Evolutionary conservation across 352 stramenopile species (phyloP).

Genomic region (Phytophthora megakarya): DNA sequence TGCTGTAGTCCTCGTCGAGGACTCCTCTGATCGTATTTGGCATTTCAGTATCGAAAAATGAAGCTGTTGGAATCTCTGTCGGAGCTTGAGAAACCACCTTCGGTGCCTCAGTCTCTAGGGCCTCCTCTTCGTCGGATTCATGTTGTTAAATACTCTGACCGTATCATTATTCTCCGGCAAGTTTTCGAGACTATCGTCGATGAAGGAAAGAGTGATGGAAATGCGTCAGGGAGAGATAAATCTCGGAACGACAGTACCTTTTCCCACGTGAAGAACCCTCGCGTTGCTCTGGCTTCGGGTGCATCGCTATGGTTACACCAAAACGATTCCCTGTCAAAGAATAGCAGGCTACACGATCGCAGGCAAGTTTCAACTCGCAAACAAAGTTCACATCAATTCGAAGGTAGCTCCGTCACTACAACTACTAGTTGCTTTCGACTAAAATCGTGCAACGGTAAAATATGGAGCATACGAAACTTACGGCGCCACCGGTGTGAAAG

Average conservation of each 20-base stretch:
- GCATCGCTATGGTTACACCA: too few relatives aligned
- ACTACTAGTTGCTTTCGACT: not conserved
- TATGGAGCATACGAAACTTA: slow-evolving; percentile 10
- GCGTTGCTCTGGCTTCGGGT: slow-evolving; percentile 33
- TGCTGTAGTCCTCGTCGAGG: slow-evolving; percentile 59
- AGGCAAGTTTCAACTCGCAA: not conserved
- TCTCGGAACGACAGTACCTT: slow-evolving; percentile 47
- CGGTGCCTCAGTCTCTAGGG: slow-evolving; percentile 5
- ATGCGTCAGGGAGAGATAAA: slow-evolving; percentile 34
- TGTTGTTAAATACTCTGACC: slow-evolving; percentile 36
- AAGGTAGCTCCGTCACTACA: not conserved
- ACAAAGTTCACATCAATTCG: not conserved
- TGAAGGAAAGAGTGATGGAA: slow-evolving; percentile 59
- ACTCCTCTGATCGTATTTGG: slow-evolving; percentile 42
- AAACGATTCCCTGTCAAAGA: not conserved
- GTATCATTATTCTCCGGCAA: slow-evolving; percentile 53
- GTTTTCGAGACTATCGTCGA: slow-evolving; percentile 47
- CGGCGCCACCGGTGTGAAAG: slow-evolving; percentile 34
- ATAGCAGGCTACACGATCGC: not conserved
- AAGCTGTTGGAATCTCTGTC: not conserved
- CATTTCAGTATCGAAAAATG: slow-evolving; percentile 63
- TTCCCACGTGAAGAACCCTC: slow-evolving; percentile 59
- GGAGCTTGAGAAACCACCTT: slow-evolving; percentile 2
- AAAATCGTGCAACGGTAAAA: not conserved
- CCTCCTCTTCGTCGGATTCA: slow-evolving; percentile 19